Evolutionary conservation across 768 basidiomycete species (phyloP), one percentile per base, ranked within the genome.

Genomic region (Mycena leptocephala): DNA sequence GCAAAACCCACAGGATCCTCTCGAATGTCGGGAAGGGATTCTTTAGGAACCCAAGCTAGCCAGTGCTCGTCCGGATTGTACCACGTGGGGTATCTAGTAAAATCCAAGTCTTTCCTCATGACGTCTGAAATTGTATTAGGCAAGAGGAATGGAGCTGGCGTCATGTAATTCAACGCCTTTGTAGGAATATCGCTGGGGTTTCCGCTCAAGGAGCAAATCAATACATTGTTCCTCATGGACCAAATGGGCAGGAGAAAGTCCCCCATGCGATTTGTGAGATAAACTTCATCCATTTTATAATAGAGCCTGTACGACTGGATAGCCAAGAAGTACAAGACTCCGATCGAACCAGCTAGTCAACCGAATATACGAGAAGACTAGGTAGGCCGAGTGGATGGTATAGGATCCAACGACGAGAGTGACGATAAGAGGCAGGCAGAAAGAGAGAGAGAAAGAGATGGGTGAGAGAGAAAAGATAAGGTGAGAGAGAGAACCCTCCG

Each of bases 281-380:
- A n/a, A n/a, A n/a, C n/a, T n/a, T n/a, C n/a, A n/a, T n/a, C n/a
- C n/a, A n/a, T n/a, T n/a, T n/a, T n/a, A n/a, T n/a, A 26, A 39
- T 32, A 14, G 65, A 66, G 65, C 14, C 22, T 51, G 11, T 28
- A 22, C 14, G n/a, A 7, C 30, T 48, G 51, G 51, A 48, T 48
- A 51, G 30, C 51, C 65, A 48, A 24, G 51, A 33, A 37, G 9
- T 51, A 22, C 30, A 35, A 3, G 30, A 9, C 22, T 20, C n/a
- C 41, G 7, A 3, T 30, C 7, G 20, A 3, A 22, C 18, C 13
- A 16, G 10, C 7, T 6, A 22, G 26, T 35, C 32, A 2, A 32
- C 33, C 65, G 46, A 35, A 66, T 65, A 65, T 43, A 30, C 63
- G 30, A 11, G 63, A n/a, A n/a, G n/a, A n/a, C n/a, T n/a, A n/a